Conservation (phyloP, 225 moss, liverwort and hornwort species). For the Polytrichum commune region DNA sequence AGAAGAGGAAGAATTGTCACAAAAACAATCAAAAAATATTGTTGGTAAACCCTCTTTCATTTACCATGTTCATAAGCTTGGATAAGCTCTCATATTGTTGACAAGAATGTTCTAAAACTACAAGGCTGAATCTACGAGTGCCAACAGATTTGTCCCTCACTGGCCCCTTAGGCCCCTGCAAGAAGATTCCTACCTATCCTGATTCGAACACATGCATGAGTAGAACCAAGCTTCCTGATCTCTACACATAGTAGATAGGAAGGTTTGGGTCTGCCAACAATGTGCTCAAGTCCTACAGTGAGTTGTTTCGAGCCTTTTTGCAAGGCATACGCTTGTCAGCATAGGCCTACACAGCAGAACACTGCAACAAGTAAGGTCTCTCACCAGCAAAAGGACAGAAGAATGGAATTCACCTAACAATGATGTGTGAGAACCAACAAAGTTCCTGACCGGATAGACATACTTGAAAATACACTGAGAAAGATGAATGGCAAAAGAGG, state of each 20-base stretch:
- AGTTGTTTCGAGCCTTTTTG: constrained; percentile 19
- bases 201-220: constrained; percentile 9
- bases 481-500: too few species aligned
- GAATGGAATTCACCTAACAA: background rate
- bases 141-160: background rate
- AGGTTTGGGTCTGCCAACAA: constrained; percentile 5
- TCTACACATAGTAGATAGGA: constrained; percentile 19
- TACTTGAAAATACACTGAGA: too few species aligned
- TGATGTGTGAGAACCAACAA: background rate
- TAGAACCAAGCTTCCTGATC: background rate
- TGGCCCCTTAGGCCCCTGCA: too few species aligned
- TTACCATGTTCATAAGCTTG: constrained; percentile 12
- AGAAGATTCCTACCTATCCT: background rate
- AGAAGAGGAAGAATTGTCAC: background rate
- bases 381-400: background rate
- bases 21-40: background rate
- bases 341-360: background rate
- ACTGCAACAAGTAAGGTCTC: background rate
- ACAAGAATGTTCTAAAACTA: too few species aligned
- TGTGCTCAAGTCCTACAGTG: constrained; percentile 12
- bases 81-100: constrained; percentile 2
- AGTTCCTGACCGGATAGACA: too few species aligned
- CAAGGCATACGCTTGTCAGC: constrained; percentile 17
- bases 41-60: constrained; percentile 16
- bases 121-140: background rate